A percentile compares a stretch with the other conserved stretches of the same genome.
These are phyloP conservation scores for Mycena kentingensis DNA, from an alignment of 768 basidiomycete genomes.

Conservation along the genomic window DNA sequence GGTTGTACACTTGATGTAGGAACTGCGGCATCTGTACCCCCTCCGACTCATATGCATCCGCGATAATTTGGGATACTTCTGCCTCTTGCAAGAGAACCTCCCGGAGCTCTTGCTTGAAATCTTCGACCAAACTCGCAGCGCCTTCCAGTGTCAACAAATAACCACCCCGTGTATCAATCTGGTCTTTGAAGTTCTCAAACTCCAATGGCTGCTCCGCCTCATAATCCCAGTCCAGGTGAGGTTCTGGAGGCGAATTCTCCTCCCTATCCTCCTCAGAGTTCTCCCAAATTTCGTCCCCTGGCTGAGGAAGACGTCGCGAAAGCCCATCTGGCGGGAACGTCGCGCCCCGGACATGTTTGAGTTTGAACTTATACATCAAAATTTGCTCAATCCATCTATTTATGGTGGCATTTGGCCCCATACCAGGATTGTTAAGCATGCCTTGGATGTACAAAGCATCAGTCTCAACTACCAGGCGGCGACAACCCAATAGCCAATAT, in stretches of 20 bases:
- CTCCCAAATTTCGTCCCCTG: conserved; percentile 14
- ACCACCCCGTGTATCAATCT: conserved; percentile 11
- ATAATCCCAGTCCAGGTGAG: background rate
- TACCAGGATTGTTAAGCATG: conserved; percentile 37
- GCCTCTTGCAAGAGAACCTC: background rate
- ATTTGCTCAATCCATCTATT: conserved; percentile 41
- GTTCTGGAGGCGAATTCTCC: background rate
- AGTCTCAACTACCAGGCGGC: conserved; percentile 35
- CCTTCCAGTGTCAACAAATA: background rate
- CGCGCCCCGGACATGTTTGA: conserved; percentile 32
- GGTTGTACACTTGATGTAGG: background rate
- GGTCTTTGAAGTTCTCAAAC: conserved; percentile 11
- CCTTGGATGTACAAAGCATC: conserved; percentile 37
- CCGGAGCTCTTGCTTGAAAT: background rate
- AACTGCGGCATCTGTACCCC: background rate
- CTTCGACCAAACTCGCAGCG: background rate
- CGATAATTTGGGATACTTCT: background rate
- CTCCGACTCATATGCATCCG: background rate
- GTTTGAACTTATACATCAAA: conserved; percentile 33
- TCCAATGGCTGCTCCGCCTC: conserved; percentile 1
- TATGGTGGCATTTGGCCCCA: conserved; percentile 35
- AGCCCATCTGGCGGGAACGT: conserved; percentile 35
- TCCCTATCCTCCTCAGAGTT: background rate
- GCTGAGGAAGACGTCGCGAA: conserved; percentile 23
- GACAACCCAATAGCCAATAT: conserved; percentile 24